phyloP scores from a whole-genome alignment of 495 filamentous ascomycete genomes.

The Penicillium chermesinum region DNA sequence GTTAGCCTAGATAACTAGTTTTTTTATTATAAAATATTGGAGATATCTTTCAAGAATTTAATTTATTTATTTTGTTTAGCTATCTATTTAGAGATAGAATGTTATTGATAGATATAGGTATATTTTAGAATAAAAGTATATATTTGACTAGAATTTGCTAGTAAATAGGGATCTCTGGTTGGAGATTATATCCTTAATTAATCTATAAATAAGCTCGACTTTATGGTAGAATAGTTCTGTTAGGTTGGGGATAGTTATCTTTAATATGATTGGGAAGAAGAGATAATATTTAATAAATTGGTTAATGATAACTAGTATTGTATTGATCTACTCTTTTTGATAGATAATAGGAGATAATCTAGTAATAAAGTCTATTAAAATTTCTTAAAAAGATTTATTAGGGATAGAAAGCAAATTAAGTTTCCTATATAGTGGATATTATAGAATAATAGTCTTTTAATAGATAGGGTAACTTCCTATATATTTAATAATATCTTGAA shows the following conservation, averaged over 20 bases:
- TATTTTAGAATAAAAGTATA: neutral
- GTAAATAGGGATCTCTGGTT: neutral
- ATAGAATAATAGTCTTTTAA: no score
- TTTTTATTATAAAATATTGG: constrained; percentile 2
- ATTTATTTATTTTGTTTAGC: neutral
- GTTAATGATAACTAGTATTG: neutral
- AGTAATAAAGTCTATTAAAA: neutral
- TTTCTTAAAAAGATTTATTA: neutral
- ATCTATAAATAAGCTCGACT: neutral
- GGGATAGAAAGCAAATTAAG: no score
- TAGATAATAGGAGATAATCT: neutral
- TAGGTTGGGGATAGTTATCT: neutral
- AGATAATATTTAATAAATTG: neutral
- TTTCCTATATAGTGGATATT: no score
- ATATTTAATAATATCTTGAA: constrained; percentile 1
- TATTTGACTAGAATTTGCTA: neutral
- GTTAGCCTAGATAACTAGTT: constrained; percentile 5
- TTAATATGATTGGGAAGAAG: neutral
- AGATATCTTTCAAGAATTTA: constrained; percentile 2
- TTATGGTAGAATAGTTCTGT: neutral
- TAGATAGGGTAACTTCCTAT: constrained; percentile 4
- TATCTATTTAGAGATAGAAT: neutral
- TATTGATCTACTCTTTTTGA: neutral
- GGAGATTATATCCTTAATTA: neutral
- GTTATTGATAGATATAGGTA: neutral